These are phyloP conservation scores for Umbellularia californica DNA, from an alignment of 164 flowering plant species.

Conservation along the genomic window DNA sequence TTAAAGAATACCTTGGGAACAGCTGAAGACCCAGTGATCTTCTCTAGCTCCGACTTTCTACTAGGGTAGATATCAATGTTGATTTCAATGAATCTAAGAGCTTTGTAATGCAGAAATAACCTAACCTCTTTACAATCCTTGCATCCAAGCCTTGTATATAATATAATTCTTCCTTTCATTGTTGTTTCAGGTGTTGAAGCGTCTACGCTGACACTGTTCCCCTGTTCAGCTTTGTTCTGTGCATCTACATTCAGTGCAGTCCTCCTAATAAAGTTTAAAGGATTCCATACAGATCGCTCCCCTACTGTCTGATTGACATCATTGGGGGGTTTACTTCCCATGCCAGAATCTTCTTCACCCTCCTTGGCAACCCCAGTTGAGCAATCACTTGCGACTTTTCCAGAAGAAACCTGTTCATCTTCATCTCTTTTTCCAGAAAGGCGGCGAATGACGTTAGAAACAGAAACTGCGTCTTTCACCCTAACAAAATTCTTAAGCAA, in stretches of 20 bases:
- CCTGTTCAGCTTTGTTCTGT: constrained; percentile 35
- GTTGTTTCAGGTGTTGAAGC: constrained; percentile 27
- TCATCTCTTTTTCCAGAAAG: constrained; percentile 66
- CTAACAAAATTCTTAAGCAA: constrained; percentile 58
- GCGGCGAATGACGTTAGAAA: constrained; percentile 54
- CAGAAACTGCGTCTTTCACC: constrained; percentile 55
- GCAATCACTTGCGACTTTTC: constrained; percentile 18
- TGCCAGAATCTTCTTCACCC: constrained; percentile 22
- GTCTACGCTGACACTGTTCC: constrained; percentile 19
- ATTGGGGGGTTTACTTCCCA: constrained; percentile 28
- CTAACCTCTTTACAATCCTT: constrained; percentile 53
- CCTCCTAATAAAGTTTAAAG: constrained; percentile 42
- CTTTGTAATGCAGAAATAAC: constrained; percentile 44
- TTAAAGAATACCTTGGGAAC: constrained; percentile 80
- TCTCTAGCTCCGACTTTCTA: constrained; percentile 73
- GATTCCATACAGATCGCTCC: constrained; percentile 66
- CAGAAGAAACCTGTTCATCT: constrained; percentile 20
- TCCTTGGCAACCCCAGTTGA: constrained; percentile 17
- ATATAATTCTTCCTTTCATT: constrained; percentile 64
- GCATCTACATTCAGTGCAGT: constrained; percentile 30
- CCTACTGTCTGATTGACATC: constrained; percentile 31
- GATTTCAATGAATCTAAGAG: constrained; percentile 67
- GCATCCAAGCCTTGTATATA: constrained; percentile 74
- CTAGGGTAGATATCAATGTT: constrained; percentile 76
- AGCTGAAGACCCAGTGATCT: constrained; percentile 51